Evolutionary conservation across 2,329 filamentous ascomycete genomes (phyloP).

Genomic region (Colletotrichum australisinense): DNA sequence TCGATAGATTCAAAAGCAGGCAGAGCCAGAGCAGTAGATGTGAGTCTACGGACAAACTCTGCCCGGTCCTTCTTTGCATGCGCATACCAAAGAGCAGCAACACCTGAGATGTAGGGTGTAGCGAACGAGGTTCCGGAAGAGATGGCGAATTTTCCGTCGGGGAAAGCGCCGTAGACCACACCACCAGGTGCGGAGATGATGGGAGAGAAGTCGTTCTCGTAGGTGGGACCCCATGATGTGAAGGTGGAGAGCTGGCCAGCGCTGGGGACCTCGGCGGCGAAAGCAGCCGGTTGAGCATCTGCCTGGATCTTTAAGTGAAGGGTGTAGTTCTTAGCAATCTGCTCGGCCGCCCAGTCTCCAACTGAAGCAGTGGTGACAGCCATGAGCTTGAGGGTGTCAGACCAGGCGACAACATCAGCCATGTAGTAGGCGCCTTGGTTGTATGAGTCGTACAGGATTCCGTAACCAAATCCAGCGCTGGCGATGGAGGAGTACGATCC

Average conservation of each 20-base stretch:
- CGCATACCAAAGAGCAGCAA: slow-evolving; percentile 39
- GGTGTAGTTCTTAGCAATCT: slow-evolving; percentile 23
- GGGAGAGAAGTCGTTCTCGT: slow-evolving; percentile 38
- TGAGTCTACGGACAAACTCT: slow-evolving; percentile 32
- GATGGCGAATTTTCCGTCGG: slow-evolving; percentile 33
- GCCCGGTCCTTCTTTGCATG: slow-evolving; percentile 31
- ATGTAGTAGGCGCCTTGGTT: slow-evolving; percentile 38
- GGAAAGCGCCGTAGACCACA: slow-evolving; percentile 37
- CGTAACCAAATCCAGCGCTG: slow-evolving; percentile 30
- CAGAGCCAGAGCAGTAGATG: slow-evolving; percentile 27
- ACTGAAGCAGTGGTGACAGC: slow-evolving; percentile 31
- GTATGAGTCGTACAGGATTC: slow-evolving; percentile 36
- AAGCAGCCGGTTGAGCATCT: slow-evolving; percentile 25
- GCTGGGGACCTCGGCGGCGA: slow-evolving; percentile 19
- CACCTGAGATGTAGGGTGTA: slow-evolving; percentile 37
- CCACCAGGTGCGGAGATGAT: slow-evolving; percentile 37
- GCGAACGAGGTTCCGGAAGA: slow-evolving; percentile 39
- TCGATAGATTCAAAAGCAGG: slow-evolving; percentile 26
- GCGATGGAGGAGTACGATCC: background rate
- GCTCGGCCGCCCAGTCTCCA: slow-evolving; percentile 31
- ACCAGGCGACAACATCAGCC: background rate
- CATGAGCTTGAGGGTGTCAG: slow-evolving; percentile 23
- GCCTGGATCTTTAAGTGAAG: slow-evolving; percentile 30
- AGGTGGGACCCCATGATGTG: slow-evolving; percentile 39
- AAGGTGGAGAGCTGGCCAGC: slow-evolving; percentile 36